Percentiles rank a stretch among this genome's conserved stretches.
phyloP scores from a whole-genome alignment of 768 basidiomycete genomes.

The Cystofilobasidium bisporidii region DNA sequence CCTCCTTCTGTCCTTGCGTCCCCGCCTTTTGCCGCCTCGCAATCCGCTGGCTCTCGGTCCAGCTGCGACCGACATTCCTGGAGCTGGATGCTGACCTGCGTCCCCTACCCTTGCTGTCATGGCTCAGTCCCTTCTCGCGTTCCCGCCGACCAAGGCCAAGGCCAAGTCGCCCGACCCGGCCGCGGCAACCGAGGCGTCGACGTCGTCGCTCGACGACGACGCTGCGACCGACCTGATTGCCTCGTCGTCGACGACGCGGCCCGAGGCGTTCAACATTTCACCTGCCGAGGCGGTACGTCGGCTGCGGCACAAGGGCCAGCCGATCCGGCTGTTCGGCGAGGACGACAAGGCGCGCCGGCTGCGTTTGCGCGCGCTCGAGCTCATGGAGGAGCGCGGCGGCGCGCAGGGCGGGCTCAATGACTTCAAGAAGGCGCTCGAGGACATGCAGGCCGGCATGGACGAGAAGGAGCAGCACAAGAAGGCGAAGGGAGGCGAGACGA shows the following conservation, averaged over 20 bases:
- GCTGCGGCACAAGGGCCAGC: conserved; percentile 82
- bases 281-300: conserved; percentile 85
- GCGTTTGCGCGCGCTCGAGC: conserved; percentile 80
- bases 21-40: too few species aligned
- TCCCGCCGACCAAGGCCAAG: conserved; percentile 27
- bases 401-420: conserved; percentile 64
- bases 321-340: conserved; percentile 88
- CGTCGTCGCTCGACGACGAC: conserved; percentile 41
- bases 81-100: too few species aligned
- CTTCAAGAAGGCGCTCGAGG: conserved; percentile 52
- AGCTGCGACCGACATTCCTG: too few species aligned
- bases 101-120: background rate
- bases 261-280: conserved; percentile 67
- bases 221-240: conserved; percentile 36
- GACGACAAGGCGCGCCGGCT: conserved; percentile 85
- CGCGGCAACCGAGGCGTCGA: conserved; percentile 41
- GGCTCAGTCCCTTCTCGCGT: conserved; percentile 18
- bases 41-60: too few species aligned
- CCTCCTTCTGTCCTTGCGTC: background rate
- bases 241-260: conserved; percentile 11
- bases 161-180: conserved; percentile 30
- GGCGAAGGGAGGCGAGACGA: conserved; percentile 12
- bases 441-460: conserved; percentile 51
- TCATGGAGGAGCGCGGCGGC: conserved; percentile 63
- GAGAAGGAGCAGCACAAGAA: conserved; percentile 40